Base-by-base conservation (phyloP, 148 eudicot species). In the Rhododendron vialii region DNA sequence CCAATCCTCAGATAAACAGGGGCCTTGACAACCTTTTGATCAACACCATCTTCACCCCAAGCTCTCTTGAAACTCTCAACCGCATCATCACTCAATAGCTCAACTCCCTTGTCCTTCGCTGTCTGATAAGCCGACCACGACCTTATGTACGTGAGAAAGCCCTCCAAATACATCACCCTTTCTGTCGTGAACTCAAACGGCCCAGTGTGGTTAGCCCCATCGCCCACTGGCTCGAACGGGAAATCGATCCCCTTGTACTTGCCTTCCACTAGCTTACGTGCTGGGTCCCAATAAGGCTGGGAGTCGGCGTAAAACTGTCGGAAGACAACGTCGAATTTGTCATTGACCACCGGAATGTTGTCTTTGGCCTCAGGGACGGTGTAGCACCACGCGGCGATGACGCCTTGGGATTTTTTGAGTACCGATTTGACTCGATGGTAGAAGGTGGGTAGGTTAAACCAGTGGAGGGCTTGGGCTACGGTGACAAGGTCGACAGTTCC, bases 361-460 rank as follows among this genome's bases (percentile, higher is more conserved):
- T 55, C 78, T 47, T 88, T 88, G 33, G 95, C 90, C 69, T 88
- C 84, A 0, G 95, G 94, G 3, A n/a, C 20, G 3, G 93, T 94
- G 95, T 96, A 95, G 86, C 95, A 93, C 99, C 99, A 96, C 26
- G 94, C 95, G 0, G 99, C 98, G 0, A 95, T 86, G 33, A 95
- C 91, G 1, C 98, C 99, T 30, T 91, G 53, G 50, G 98, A 98
- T 85, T 93, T 93, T 61, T 94, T 96, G 17, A 96, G 90, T 7
- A 92, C 89, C 83, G 81, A 76, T 24, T 91, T 93, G 18, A 92
- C 96, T 43, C 84, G 89, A 24, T 93, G 84, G 88, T 92, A 93
- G 89, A 96, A 93, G 3, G 83, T 88, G 22, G 94, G 92, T 15
- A 90, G 92, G 84, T 93, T 92, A 26, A 96, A 94, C 98, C 98